A percentile compares a stretch with the other conserved stretches of the same genome.
Evolutionary conservation across 371 early-diverging fungal genomes (phyloP).

Genomic region (Mucor ambiguus): DNA sequence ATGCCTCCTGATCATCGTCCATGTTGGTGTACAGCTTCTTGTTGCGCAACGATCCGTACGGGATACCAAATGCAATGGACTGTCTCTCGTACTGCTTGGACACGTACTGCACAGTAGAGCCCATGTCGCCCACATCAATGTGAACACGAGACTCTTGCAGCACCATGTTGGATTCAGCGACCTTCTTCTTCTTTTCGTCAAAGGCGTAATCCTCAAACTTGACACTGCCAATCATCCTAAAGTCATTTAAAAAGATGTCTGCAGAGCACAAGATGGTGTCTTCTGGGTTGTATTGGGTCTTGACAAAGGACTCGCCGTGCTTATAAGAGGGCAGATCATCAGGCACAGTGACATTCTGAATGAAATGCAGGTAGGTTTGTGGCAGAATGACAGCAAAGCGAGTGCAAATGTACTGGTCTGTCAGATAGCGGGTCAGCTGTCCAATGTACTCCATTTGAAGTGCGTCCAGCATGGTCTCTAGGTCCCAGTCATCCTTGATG

Average conservation of each 20-base stretch:
- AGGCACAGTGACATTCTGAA: slow-evolving; percentile 80
- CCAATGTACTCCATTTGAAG: slow-evolving; percentile 71
- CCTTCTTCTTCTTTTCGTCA: slow-evolving; percentile 53
- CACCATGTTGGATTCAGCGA: slow-evolving; percentile 55
- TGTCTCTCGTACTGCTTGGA: slow-evolving; percentile 31
- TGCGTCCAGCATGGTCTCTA: slow-evolving; percentile 73
- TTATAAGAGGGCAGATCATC: slow-evolving; percentile 65
- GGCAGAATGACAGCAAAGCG: slow-evolving; percentile 66
- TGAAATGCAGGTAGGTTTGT: slow-evolving; percentile 67
- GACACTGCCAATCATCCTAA: slow-evolving; percentile 57
- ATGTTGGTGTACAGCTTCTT: slow-evolving; percentile 13
- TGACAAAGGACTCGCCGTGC: slow-evolving; percentile 50
- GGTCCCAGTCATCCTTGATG: slow-evolving; percentile 64
- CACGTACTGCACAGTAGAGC: slow-evolving; percentile 62
- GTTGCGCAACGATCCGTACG: slow-evolving; percentile 48
- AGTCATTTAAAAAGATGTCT: slow-evolving; percentile 63
- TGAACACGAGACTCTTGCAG: slow-evolving; percentile 63
- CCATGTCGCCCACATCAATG: slow-evolving; percentile 54
- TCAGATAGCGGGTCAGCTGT: slow-evolving; percentile 58
- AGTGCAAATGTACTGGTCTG: slow-evolving; percentile 53
- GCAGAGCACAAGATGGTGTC: slow-evolving; percentile 70
- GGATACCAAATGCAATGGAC: slow-evolving; percentile 66
- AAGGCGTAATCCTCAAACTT: slow-evolving; percentile 65
- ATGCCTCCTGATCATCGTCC: slow-evolving; percentile 19
- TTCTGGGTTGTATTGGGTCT: slow-evolving; percentile 65